Conservation (phyloP, 352 stramenopile genomes). For the Pythium oligandrum region DNA sequence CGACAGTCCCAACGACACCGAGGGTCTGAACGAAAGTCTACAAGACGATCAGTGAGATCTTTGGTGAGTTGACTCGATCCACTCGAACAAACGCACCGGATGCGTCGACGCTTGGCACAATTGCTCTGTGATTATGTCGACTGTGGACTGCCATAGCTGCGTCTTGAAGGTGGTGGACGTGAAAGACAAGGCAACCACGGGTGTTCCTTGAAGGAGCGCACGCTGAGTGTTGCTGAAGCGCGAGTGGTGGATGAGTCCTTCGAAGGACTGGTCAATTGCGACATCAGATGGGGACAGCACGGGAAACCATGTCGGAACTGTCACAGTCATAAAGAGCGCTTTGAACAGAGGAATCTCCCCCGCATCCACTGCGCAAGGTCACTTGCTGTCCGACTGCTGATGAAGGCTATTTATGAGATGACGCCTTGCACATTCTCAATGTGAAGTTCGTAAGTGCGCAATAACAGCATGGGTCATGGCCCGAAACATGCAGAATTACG, state of each 20-base stretch:
- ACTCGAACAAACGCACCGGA: constrained; percentile 20
- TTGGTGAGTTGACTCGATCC: too few relatives aligned
- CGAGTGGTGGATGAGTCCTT: constrained; percentile 24
- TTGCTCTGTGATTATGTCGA: constrained; percentile 23
- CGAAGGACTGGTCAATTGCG: background rate
- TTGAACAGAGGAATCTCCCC: too few relatives aligned
- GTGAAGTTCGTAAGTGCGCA: too few relatives aligned
- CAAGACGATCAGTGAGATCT: background rate
- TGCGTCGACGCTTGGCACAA: constrained; percentile 23
- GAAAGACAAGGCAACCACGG: constrained; percentile 33
- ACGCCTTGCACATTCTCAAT: too few relatives aligned
- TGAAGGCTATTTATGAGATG: too few relatives aligned
- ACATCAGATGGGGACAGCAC: too few relatives aligned
- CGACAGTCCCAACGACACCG: constrained; percentile 21
- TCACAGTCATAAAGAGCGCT: too few relatives aligned
- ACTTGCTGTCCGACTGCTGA: too few relatives aligned
- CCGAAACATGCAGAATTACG: too few relatives aligned
- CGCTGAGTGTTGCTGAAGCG: constrained; percentile 30
- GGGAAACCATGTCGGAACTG: too few relatives aligned
- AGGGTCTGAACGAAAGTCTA: constrained; percentile 46
- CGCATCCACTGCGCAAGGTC: too few relatives aligned
- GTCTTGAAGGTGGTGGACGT: constrained; percentile 25
- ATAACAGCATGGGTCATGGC: too few relatives aligned
- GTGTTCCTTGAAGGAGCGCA: constrained; percentile 11
- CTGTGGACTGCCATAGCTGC: constrained; percentile 29